Evolutionary conservation across 371 early-diverging fungal species (phyloP).

Genomic region (Saksenaea oblongispora): DNA sequence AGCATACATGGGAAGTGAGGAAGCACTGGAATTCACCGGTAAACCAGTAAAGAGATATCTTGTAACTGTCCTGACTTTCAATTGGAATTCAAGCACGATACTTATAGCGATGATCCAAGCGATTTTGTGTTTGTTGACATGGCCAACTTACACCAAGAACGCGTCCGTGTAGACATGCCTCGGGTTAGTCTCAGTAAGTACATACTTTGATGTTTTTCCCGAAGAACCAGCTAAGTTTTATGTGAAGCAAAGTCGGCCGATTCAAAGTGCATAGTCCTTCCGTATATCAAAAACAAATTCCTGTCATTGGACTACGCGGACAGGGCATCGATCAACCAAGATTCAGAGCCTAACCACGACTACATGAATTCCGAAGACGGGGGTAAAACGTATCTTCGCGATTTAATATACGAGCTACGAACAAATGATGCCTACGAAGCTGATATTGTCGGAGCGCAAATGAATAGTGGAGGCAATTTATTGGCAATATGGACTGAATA

Average conservation of each 20-base stretch:
- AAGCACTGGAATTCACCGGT: background rate
- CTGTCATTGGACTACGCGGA: conserved; percentile 36
- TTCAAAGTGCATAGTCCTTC: conserved; percentile 32
- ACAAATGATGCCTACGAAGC: conserved; percentile 13
- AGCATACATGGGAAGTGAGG: background rate
- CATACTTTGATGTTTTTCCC: background rate
- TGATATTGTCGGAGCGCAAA: conserved; percentile 28
- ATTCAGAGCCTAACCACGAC: background rate
- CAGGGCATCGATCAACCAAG: conserved; percentile 20
- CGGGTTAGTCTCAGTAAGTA: background rate
- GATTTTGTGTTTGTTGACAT: conserved; percentile 40
- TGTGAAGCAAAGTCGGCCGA: conserved; percentile 26
- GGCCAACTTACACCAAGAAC: conserved; percentile 36
- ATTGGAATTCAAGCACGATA: conserved; percentile 18
- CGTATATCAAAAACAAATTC: conserved; percentile 32
- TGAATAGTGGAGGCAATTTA: conserved; percentile 27
- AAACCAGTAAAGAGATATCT: background rate
- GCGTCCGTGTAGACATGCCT: conserved; percentile 33
- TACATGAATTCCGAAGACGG: background rate
- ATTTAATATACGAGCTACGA: background rate
- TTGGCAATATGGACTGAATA: conserved; percentile 45
- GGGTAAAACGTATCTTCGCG: background rate
- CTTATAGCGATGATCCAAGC: conserved; percentile 26
- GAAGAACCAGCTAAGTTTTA: background rate
- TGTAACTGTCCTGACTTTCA: background rate